phyloP scores from a whole-genome alignment of 352 stramenopile species.

The Pythium chondricola region DNA sequence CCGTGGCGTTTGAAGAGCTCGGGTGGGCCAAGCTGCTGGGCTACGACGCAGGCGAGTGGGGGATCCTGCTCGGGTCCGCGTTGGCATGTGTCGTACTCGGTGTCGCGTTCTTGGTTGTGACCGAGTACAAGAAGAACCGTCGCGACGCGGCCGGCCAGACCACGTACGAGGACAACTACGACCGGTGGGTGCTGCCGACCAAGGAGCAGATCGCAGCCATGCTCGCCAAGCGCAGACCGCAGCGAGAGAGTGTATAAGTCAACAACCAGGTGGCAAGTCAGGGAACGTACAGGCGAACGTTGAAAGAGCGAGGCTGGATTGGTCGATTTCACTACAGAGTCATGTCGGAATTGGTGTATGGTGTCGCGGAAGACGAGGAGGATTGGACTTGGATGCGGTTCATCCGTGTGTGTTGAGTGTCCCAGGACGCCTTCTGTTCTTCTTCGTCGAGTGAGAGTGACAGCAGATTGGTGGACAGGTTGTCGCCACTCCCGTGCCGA shows the following conservation, averaged over 20 bases:
- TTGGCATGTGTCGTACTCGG: slow-evolving; percentile 31
- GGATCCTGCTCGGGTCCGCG: slow-evolving; percentile 35
- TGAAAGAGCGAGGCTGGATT: no score
- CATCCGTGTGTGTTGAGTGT: slow-evolving; percentile 9
- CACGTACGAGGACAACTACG: slow-evolving; percentile 52
- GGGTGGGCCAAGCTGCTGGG: slow-evolving; percentile 26
- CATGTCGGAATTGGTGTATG: slow-evolving; percentile 34
- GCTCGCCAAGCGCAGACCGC: slow-evolving; percentile 11
- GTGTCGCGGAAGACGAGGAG: no score
- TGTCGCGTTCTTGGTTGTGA: slow-evolving; percentile 32
- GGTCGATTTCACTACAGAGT: slow-evolving; percentile 37
- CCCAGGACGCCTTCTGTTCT: slow-evolving; percentile 8
- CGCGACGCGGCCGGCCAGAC: slow-evolving; percentile 30
- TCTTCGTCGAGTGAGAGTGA: slow-evolving; percentile 44
- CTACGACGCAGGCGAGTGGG: slow-evolving; percentile 29
- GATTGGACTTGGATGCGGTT: slow-evolving; percentile 16
- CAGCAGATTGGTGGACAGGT: slow-evolving; percentile 41
- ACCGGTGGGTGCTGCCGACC: slow-evolving; percentile 56
- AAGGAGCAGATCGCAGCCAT: slow-evolving; percentile 51
- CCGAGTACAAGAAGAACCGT: slow-evolving; percentile 39
- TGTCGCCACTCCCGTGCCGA: slow-evolving; percentile 12
- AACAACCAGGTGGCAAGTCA: not conserved
- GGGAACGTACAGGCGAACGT: not conserved
- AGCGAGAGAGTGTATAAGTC: slow-evolving; percentile 16
- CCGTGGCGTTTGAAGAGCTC: slow-evolving; percentile 33